These are phyloP conservation scores for Ochetophila trinervis DNA, from an alignment of 306 rosid genomes.

Conservation along the genomic window DNA sequence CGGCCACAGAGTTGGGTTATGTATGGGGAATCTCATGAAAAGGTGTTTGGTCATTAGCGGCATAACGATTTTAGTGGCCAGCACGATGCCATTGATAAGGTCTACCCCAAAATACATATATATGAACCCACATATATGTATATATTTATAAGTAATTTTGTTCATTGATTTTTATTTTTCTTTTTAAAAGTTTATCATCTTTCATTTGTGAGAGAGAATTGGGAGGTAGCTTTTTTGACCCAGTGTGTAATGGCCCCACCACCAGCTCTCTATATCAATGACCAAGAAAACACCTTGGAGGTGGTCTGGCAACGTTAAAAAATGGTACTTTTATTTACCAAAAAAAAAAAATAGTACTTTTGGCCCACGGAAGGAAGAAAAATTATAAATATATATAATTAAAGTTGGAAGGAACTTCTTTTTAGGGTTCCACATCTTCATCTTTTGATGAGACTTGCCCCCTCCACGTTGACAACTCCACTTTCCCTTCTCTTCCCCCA, in stretches of 20 bases:
- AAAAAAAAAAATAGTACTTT: slow-evolving; percentile 35
- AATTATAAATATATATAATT: slow-evolving; percentile 3
- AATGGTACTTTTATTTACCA: slow-evolving; percentile 18
- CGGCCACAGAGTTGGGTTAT: slow-evolving; percentile 57
- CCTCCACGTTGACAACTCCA: slow-evolving; percentile 49
- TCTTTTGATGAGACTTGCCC: slow-evolving; percentile 56
- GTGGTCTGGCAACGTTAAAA: slow-evolving; percentile 26
- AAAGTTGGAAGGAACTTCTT: slow-evolving; percentile 46
- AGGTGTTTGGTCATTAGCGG: slow-evolving; percentile 50
- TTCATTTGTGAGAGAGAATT: slow-evolving; percentile 25
- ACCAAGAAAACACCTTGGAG: slow-evolving; percentile 31
- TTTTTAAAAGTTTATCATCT: slow-evolving; percentile 33
- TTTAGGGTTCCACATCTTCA: slow-evolving; percentile 47
- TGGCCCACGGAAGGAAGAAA: slow-evolving; percentile 29
- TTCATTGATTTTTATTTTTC: neutral
- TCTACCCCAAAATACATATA: slow-evolving; percentile 9
- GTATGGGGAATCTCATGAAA: slow-evolving; percentile 62
- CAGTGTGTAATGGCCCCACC: slow-evolving; percentile 30
- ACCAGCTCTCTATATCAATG: slow-evolving; percentile 32
- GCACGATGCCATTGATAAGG: slow-evolving; percentile 53
- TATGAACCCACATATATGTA: neutral
- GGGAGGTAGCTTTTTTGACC: neutral
- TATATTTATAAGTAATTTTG: neutral
- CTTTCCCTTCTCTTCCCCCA: slow-evolving; percentile 5
- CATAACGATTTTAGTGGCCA: slow-evolving; percentile 56